phyloP scores from a whole-genome alignment of 192 early-diverging fungal genomes.

The Backusella circina region DNA sequence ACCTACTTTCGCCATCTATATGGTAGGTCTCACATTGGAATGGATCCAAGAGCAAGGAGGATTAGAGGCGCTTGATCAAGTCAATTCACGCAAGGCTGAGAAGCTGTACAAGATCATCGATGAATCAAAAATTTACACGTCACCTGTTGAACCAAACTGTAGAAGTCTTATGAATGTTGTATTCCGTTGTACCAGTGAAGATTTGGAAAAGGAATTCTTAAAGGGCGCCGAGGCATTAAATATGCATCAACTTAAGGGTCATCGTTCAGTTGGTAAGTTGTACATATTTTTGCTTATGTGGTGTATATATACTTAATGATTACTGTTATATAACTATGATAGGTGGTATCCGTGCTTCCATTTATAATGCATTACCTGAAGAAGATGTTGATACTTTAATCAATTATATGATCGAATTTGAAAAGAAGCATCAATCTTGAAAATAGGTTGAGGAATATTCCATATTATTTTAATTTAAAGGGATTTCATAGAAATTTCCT shows the following conservation, averaged over 20 bases:
- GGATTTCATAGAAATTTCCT: not conserved
- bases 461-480: not conserved
- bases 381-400: slow-evolving; percentile 81
- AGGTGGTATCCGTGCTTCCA: slow-evolving; percentile 82
- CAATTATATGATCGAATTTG: slow-evolving; percentile 83
- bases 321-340: not conserved
- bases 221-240: slow-evolving; percentile 70
- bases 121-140: slow-evolving; percentile 63
- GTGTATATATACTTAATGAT: not conserved
- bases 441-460: not conserved
- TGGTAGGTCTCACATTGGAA: slow-evolving; percentile 86
- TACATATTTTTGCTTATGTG: not conserved
- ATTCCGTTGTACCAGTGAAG: slow-evolving; percentile 69
- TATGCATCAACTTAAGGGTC: slow-evolving; percentile 92
- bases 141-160: slow-evolving; percentile 55
- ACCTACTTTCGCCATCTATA: slow-evolving; percentile 92
- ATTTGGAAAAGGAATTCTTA: slow-evolving; percentile 79
- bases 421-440: slow-evolving; percentile 37
- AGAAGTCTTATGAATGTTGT: slow-evolving; percentile 92
- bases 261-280: slow-evolving; percentile 78
- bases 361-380: slow-evolving; percentile 92
- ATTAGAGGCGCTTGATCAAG: slow-evolving; percentile 57
- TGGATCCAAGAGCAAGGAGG: slow-evolving; percentile 72
- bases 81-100: slow-evolving; percentile 68
- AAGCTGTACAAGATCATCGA: slow-evolving; percentile 70